A percentile compares a stretch with the other conserved stretches of the same genome.
Conservation (phyloP, 768 basidiomycete genomes). For the Mycena metata region DNA sequence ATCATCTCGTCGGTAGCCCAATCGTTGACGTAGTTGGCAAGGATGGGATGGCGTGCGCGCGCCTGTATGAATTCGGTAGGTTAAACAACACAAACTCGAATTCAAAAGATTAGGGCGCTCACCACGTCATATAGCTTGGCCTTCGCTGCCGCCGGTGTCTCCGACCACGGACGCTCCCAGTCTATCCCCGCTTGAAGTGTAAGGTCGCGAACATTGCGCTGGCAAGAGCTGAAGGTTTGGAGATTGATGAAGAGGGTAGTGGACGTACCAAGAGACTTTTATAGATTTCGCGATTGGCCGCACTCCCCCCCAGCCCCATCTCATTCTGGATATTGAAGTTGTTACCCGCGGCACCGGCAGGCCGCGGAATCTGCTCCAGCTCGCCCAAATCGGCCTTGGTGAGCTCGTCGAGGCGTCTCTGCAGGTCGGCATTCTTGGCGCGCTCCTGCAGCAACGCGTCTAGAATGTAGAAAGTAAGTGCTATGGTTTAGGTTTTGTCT, state of each 20-base stretch:
- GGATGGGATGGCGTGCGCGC: conserved; percentile 15
- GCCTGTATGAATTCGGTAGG: conserved; percentile 20
- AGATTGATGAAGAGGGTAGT: too few species aligned
- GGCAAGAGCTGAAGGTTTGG: too few species aligned
- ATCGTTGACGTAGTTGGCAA: conserved; percentile 32
- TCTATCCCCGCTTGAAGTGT: conserved; percentile 22
- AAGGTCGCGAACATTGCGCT: conserved; percentile 33
- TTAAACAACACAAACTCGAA: too few species aligned
- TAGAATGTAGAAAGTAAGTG: too few species aligned
- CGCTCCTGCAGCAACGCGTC: too few species aligned
- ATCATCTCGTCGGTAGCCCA: conserved; percentile 44
- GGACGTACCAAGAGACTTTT: not conserved
- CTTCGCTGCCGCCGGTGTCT: conserved; percentile 23
- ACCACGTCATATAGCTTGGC: conserved; percentile 28
- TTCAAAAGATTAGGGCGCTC: too few species aligned
- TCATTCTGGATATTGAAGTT: conserved; percentile 14
- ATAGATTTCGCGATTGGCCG: not conserved
- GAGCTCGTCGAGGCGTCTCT: too few species aligned
- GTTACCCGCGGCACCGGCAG: not conserved
- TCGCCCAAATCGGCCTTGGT: not conserved
- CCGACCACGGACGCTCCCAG: conserved; percentile 31
- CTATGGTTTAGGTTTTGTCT: too few species aligned
- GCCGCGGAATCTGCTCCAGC: too few species aligned
- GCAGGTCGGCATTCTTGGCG: too few species aligned
- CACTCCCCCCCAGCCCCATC: conserved; percentile 11